Percentiles rank a stretch among this genome's conserved stretches.
These are phyloP conservation scores for Leccinum cinnamomeum DNA, from an alignment of 1,284 basidiomycete genomes.

Conservation along the genomic window DNA sequence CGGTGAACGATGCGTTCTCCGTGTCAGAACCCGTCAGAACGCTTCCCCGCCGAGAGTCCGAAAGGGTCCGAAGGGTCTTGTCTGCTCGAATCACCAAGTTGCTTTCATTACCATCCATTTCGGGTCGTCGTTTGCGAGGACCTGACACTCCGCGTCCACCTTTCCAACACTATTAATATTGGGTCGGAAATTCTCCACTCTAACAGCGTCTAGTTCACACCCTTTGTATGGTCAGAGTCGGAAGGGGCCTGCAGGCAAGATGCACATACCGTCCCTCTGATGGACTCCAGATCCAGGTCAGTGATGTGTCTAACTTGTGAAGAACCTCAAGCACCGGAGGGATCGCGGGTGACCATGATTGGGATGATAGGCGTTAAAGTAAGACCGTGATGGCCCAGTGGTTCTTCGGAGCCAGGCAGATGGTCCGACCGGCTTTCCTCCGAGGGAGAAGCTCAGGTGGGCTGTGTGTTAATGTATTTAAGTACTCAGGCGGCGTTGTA, in stretches of 20 bases:
- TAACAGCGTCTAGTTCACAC: background rate
- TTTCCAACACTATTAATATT: background rate
- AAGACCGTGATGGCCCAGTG: background rate
- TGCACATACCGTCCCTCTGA: slow-evolving; percentile 47
- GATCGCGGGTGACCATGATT: background rate
- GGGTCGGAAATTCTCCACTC: background rate
- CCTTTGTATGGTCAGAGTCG: background rate
- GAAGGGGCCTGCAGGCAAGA: slow-evolving; percentile 60
- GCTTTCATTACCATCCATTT: too few relatives aligned
- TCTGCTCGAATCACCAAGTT: too few relatives aligned
- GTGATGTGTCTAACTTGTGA: slow-evolving; percentile 37
- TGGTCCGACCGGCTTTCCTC: background rate
- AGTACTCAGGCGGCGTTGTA: background rate
- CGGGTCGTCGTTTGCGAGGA: too few relatives aligned
- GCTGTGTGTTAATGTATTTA: background rate
- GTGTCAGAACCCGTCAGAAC: too few relatives aligned
- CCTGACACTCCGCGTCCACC: background rate
- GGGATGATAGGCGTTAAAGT: too few relatives aligned
- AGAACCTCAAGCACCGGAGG: background rate
- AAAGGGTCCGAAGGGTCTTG: too few relatives aligned
- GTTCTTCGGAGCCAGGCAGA: background rate
- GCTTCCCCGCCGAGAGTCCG: too few relatives aligned
- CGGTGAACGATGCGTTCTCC: background rate
- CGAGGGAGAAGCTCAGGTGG: background rate
- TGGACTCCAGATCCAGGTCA: slow-evolving; percentile 43